These are phyloP conservation scores for Carex scoparia DNA, from an alignment of 176 grass and related monocot species.

Conservation along the genomic window DNA sequence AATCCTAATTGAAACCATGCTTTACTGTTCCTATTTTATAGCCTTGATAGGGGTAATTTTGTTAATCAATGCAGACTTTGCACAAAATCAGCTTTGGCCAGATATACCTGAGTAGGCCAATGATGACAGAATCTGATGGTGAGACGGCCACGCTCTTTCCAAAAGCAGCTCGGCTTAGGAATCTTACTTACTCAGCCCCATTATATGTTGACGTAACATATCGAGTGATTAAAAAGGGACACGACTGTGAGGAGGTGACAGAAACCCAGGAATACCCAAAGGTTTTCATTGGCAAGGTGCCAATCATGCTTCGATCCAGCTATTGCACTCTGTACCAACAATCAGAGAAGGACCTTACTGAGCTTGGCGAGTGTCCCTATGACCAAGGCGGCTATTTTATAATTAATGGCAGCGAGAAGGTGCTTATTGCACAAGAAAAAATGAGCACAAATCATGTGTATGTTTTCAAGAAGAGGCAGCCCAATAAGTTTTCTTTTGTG, in stretches of 20 bases:
- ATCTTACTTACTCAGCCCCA: slow-evolving; percentile 88
- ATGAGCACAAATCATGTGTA: slow-evolving; percentile 99
- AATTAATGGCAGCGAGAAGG: slow-evolving; percentile 96
- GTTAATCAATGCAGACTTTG: slow-evolving; percentile 48
- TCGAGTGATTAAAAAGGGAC: slow-evolving; percentile 92
- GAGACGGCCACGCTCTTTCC: slow-evolving; percentile 94
- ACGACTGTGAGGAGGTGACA: slow-evolving; percentile 94
- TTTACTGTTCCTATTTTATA: too few species aligned
- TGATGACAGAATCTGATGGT: slow-evolving; percentile 96
- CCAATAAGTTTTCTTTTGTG: slow-evolving; percentile 92
- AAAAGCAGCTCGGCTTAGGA: slow-evolving; percentile 88
- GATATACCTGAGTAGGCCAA: slow-evolving; percentile 93
- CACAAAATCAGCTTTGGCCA: slow-evolving; percentile 95
- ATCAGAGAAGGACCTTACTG: slow-evolving; percentile 91
- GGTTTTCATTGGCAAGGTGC: slow-evolving; percentile 98
- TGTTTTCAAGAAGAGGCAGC: slow-evolving; percentile 98
- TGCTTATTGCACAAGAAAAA: slow-evolving; percentile 97
- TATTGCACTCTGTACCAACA: slow-evolving; percentile 89
- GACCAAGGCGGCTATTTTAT: slow-evolving; percentile 98
- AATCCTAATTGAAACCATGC: not conserved
- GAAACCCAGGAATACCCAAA: slow-evolving; percentile 87
- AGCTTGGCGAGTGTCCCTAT: slow-evolving; percentile 94
- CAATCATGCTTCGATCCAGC: slow-evolving; percentile 93
- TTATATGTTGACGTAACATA: slow-evolving; percentile 94
- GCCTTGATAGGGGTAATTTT: not conserved